Conservation (phyloP, 805 yeast species). For the Hanseniaspora jakobsenii region DNA sequence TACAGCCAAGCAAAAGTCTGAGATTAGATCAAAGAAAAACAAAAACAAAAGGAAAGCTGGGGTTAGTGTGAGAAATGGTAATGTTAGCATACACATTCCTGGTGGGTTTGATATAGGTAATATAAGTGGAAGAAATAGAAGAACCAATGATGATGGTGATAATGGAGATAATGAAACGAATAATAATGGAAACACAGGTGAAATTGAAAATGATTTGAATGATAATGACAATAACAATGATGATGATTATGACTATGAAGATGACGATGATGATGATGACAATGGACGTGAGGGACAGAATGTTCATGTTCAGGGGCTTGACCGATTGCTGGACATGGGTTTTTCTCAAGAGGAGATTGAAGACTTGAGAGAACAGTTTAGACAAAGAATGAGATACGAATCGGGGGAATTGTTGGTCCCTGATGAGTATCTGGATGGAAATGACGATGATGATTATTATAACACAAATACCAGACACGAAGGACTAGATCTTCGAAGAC, state of each 20-base stretch:
- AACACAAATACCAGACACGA: background rate
- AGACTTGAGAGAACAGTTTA: constrained; percentile 63
- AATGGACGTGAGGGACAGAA: constrained; percentile 16
- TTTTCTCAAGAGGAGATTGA: constrained; percentile 66
- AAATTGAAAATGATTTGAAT: no score
- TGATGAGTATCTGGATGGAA: constrained; percentile 18
- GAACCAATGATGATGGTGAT: no score
- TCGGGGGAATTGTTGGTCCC: constrained; percentile 13
- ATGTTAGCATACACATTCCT: constrained; percentile 23
- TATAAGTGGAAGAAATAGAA: no score
- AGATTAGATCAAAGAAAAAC: background rate
- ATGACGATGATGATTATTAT: constrained; percentile 18
- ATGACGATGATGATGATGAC: constrained; percentile 13
- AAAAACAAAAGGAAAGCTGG: background rate
- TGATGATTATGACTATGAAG: constrained; percentile 15
- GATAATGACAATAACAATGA: background rate
- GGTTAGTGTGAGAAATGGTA: constrained; percentile 3
- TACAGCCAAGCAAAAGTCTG: background rate
- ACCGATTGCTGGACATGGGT: constrained; percentile 70
- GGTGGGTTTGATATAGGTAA: constrained; percentile 25
- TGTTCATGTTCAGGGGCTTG: constrained; percentile 61
- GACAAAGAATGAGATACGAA: constrained; percentile 38
- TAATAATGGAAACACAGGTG: no score
- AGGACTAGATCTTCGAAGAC: background rate
- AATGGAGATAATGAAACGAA: no score